Evolutionary conservation across 2,329 filamentous ascomycete species (phyloP), one percentile per base, ranked within the genome.

Genomic region (Claviceps purpurea): DNA sequence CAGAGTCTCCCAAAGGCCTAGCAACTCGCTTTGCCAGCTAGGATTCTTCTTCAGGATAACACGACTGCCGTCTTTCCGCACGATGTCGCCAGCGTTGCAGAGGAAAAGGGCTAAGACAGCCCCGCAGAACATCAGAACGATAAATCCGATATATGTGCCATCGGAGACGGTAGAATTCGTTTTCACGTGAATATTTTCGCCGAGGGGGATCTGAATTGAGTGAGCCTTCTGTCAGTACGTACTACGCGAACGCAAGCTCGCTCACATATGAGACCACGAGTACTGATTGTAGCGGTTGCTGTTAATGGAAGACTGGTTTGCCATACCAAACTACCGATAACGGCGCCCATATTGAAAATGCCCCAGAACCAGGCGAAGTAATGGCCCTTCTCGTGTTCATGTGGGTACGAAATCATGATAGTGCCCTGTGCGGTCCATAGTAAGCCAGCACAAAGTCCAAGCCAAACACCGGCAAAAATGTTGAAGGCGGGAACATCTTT

Each of bases 281-380:
- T 24, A 5, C 11, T 16, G 4, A 30, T 30, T 30, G 7, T 30
- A 30, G 26, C 26, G 26, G 7, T 30, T 30, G 26, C 7, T 30
- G 7, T 30, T 30, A 0, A 30, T 30, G 7, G 7, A 30, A 8
- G 26, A 30, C 26, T 30, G 26, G 26, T 30, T 30, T 30, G 7
- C 64, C 70, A 60, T 63, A 75, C 70, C 60, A 84, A 68, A 62
- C 84, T 82, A 56, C 90, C 90, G 66, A 96, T 88, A 55, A 95
- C 89, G 61, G 83, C 89, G 60, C 90, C 90, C 54, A 90, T 68
- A 69, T 95, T 95, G 76, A 95, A 96, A 62, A 96, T 94, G 66
- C 89, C 82, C 90, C 90, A 95, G 71, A 95, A 95, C 72, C 82
- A 83, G 55, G 86, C 86, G 65, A 95, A 95, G 67, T 89, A 95